phyloP scores from a whole-genome alignment of 2,329 filamentous ascomycete genomes.

The Talaromyces islandicus region DNA sequence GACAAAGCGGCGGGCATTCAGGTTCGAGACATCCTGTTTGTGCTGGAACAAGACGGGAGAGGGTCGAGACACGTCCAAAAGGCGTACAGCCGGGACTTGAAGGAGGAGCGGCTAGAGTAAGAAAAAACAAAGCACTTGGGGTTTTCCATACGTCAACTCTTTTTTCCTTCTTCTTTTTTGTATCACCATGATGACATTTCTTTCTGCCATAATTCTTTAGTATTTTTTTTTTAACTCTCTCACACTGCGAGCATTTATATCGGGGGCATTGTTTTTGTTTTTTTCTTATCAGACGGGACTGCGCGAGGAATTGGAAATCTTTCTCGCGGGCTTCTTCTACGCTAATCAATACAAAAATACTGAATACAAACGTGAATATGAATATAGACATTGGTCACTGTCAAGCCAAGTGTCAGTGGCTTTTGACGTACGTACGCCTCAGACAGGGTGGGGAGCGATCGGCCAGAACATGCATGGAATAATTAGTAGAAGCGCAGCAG shows the following conservation, averaged over 20 bases:
- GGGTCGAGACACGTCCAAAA: conserved; percentile 38
- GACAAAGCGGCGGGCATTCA: conserved; percentile 75
- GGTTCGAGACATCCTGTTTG: conserved; percentile 72
- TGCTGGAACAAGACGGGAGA: conserved; percentile 70
- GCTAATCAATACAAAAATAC: not conserved
- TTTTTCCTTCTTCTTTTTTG: not conserved
- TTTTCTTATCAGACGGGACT: not conserved
- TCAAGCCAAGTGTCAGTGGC: not conserved
- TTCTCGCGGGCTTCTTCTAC: not conserved
- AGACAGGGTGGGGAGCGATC: not conserved
- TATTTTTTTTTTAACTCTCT: not conserved
- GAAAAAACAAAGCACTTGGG: not conserved
- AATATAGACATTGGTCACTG: not conserved
- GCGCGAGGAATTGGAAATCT: not conserved
- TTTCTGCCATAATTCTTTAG: not conserved
- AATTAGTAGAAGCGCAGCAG: not conserved
- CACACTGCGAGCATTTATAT: not conserved
- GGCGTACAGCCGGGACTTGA: conserved; percentile 37
- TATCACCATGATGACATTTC: conserved; percentile 1
- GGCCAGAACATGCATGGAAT: not conserved
- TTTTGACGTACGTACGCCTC: not conserved
- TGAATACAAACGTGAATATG: not conserved
- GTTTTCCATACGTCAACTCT: not conserved
- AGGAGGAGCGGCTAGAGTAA: conserved; percentile 31
- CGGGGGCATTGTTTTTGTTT: not conserved